A percentile compares a stretch with the other conserved stretches of the same genome.
These are phyloP conservation scores for Coemansia sp. DNA, from an alignment of 192 early-diverging fungal genomes.

Conservation along the genomic window DNA sequence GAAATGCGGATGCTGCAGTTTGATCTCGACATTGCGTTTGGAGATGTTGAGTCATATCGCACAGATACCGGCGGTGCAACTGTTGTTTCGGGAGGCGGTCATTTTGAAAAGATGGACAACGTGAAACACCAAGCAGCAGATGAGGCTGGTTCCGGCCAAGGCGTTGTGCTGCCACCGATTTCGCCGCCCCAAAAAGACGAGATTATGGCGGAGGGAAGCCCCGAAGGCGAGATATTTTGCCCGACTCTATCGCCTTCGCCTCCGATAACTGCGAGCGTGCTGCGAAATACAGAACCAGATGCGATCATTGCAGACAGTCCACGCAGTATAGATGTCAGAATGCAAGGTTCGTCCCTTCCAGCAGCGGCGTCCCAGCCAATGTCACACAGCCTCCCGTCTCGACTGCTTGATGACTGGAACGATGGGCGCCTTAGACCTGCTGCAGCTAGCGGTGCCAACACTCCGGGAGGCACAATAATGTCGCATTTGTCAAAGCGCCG, in stretches of 20 bases:
- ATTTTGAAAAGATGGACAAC: neutral
- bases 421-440: conserved; percentile 14
- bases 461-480: neutral
- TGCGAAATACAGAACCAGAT: neutral
- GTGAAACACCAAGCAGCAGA: neutral
- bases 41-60: conserved; percentile 9
- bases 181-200: neutral
- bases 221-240: conserved; percentile 36
- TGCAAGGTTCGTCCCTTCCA: conserved; percentile 3
- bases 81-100: neutral
- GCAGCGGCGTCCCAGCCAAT: conserved; percentile 7
- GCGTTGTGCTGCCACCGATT: conserved; percentile 11
- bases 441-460: neutral
- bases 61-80: neutral
- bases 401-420: conserved; percentile 22
- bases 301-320: conserved; percentile 28
- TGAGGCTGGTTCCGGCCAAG: neutral
- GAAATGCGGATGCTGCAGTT: conserved; percentile 39
- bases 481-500: conserved; percentile 17
- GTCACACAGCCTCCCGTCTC: conserved; percentile 43
- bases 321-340: conserved; percentile 4
- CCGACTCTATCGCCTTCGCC: conserved; percentile 53
- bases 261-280: conserved; percentile 3
- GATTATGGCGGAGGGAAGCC: conserved; percentile 22
- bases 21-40: conserved; percentile 28